Percentiles rank a stretch among this genome's conserved stretches.
Conservation (phyloP, 2,329 filamentous ascomycete species). For the Aspergillus tubingensis region DNA sequence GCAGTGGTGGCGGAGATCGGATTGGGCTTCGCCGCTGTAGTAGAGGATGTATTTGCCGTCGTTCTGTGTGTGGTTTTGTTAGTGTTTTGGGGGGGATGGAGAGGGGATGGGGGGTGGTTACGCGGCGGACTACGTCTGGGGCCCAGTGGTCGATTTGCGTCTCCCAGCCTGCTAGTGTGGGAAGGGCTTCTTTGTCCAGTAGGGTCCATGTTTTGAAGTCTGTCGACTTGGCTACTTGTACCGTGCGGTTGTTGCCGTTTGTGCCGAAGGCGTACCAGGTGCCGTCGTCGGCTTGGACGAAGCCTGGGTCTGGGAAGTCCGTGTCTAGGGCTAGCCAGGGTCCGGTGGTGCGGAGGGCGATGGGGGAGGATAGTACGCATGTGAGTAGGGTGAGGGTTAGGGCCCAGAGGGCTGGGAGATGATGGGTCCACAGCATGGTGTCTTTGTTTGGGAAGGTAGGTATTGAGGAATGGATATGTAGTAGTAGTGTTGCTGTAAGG, state of each 20-base stretch:
- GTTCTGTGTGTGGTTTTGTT: conserved; percentile 23
- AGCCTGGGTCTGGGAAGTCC: conserved; percentile 15
- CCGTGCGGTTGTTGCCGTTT: conserved; percentile 48
- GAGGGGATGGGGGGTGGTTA: conserved; percentile 15
- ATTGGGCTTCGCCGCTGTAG: conserved; percentile 54
- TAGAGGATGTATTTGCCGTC: conserved; percentile 62
- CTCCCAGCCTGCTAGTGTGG: conserved; percentile 56
- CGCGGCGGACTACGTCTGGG: conserved; percentile 58
- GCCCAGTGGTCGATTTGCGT: conserved; percentile 60
- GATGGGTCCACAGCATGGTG: background rate
- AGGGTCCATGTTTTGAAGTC: conserved; percentile 51
- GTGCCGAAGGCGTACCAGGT: conserved; percentile 57
- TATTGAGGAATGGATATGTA: background rate
- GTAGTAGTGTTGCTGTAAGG: background rate
- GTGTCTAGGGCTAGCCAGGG: conserved; percentile 6
- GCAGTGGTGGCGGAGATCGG: conserved; percentile 53
- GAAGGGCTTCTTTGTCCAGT: conserved; percentile 54
- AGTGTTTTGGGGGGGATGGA: background rate
- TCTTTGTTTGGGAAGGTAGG: background rate
- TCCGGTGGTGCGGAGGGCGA: background rate
- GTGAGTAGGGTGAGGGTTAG: background rate
- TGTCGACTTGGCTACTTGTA: conserved; percentile 55
- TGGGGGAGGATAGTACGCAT: background rate
- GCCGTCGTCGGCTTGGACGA: conserved; percentile 8
- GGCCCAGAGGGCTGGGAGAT: background rate